Percentiles rank a stretch among this genome's conserved stretches.
phyloP scores from a whole-genome alignment of 345 rosid species.

The Gossypium bickii region DNA sequence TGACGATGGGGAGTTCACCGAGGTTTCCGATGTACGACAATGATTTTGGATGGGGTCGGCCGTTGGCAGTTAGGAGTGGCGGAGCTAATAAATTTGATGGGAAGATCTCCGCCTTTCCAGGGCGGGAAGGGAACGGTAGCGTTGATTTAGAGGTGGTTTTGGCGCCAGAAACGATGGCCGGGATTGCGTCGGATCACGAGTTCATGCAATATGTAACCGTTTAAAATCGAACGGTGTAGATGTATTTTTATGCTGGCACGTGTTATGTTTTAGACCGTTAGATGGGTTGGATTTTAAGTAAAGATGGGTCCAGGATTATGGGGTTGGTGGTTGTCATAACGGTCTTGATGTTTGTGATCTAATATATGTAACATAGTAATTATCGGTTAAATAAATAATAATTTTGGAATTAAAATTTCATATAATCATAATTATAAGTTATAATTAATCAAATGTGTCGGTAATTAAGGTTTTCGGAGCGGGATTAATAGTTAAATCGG shows the following conservation, averaged over 20 bases:
- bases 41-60: slow-evolving; percentile 97
- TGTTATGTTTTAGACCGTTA: not conserved
- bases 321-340: not conserved
- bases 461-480: no score
- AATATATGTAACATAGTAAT: not conserved
- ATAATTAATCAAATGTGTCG: no score
- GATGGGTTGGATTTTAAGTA: not conserved
- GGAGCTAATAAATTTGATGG: slow-evolving; percentile 89
- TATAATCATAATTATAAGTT: no score
- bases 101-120: slow-evolving; percentile 98
- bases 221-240: slow-evolving; percentile 9
- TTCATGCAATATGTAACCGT: slow-evolving; percentile 62
- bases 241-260: not conserved
- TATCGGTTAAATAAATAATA: not conserved
- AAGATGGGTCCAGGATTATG: not conserved
- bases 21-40: slow-evolving; percentile 93
- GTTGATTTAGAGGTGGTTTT: slow-evolving; percentile 83
- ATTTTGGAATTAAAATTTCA: not conserved
- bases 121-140: slow-evolving; percentile 69
- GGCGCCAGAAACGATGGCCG: slow-evolving; percentile 81
- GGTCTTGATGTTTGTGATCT: not conserved
- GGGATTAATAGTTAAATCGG: no score
- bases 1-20: slow-evolving; percentile 95
- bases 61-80: slow-evolving; percentile 84
- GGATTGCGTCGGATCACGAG: slow-evolving; percentile 62